Evolutionary conservation across 1,284 basidiomycete genomes (phyloP).

Genomic region (Blastosporella zonata): DNA sequence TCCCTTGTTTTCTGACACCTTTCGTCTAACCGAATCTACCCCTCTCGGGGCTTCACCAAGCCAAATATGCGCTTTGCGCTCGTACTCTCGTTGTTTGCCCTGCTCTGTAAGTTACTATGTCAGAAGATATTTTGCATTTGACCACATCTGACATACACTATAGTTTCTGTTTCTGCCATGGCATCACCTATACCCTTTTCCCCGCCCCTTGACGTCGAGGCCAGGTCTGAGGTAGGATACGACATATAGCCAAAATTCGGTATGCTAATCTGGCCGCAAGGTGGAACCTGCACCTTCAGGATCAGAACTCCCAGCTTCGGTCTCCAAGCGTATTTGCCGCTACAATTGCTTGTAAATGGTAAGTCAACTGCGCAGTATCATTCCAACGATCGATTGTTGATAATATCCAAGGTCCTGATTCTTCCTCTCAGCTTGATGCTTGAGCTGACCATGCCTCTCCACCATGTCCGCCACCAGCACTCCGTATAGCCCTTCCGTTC

Average conservation of each 20-base stretch:
- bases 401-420: background rate
- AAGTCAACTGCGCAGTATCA: background rate
- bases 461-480: background rate
- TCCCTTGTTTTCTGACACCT: background rate
- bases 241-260: background rate
- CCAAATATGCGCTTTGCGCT: conserved; percentile 3
- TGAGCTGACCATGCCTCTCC: background rate
- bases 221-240: conserved; percentile 13
- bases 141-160: background rate
- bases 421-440: conserved; percentile 13
- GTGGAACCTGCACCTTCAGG: background rate
- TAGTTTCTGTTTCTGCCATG: conserved; percentile 14
- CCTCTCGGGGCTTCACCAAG: background rate
- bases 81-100: conserved; percentile 4
- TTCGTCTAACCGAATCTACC: background rate
- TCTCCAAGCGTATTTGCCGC: conserved; percentile 14
- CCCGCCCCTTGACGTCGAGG: conserved; percentile 19
- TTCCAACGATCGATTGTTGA: background rate
- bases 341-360: conserved; percentile 13
- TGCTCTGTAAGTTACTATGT: conserved; percentile 11
- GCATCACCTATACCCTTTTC: conserved; percentile 17
- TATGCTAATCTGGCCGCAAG: background rate
- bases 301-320: background rate
- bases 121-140: background rate
- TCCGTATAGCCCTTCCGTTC: background rate